Percentiles rank a stretch among this genome's conserved stretches.
Conservation (phyloP, 768 basidiomycete genomes). For the Boletus pseudopeckii region DNA sequence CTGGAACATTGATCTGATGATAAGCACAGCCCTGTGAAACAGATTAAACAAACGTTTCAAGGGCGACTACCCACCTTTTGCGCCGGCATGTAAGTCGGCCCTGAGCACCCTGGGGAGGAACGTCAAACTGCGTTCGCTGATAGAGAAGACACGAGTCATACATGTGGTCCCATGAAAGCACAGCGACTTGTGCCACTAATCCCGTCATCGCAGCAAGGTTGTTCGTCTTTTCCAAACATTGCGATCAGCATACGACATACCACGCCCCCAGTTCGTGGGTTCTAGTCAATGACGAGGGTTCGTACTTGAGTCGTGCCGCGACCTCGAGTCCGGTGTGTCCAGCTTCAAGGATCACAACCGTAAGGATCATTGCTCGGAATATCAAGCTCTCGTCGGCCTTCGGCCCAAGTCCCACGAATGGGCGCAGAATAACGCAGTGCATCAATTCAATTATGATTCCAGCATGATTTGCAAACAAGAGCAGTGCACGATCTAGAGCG, state of each 20-base stretch:
- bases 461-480: neutral
- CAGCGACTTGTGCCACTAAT: slow-evolving; percentile 39
- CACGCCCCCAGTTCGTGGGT: slow-evolving; percentile 42
- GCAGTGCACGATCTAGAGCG: neutral
- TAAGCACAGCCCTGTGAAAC: neutral
- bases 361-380: slow-evolving; percentile 45
- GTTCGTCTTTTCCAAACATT: neutral
- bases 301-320: slow-evolving; percentile 53
- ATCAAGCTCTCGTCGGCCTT: slow-evolving; percentile 38
- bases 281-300: slow-evolving; percentile 49
- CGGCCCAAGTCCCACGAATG: slow-evolving; percentile 49
- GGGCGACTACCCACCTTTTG: neutral
- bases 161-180: slow-evolving; percentile 46
- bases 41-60: neutral
- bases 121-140: neutral
- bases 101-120: slow-evolving; percentile 40
- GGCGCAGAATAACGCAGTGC: neutral
- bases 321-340: slow-evolving; percentile 60
- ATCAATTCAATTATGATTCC: neutral
- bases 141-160: slow-evolving; percentile 18
- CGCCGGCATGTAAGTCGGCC: slow-evolving; percentile 48
- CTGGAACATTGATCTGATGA: slow-evolving; percentile 22
- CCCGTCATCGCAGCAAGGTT: neutral
- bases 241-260: neutral
- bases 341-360: slow-evolving; percentile 57